Evolutionary conservation across 164 flowering plant species (phyloP).

Genomic region (Piper betle): DNA sequence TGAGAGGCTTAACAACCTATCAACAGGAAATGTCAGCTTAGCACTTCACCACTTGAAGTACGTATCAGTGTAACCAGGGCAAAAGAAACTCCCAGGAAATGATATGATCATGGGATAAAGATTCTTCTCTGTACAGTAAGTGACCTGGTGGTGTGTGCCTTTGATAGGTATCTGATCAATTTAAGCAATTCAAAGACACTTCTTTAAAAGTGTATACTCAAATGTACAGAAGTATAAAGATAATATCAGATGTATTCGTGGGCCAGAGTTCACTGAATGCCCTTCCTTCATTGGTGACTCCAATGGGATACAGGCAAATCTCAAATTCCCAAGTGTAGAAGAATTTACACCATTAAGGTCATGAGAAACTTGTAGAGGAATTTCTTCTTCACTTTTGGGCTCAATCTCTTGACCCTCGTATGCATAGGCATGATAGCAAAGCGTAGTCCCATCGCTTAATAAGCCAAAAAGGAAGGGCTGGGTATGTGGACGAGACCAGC

Average conservation of each 20-base stretch:
- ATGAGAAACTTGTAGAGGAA: constrained; percentile 28
- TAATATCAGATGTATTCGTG: constrained; percentile 20
- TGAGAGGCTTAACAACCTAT: constrained; percentile 78
- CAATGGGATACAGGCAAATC: constrained; percentile 62
- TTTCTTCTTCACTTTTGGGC: constrained; percentile 43
- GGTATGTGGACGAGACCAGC: constrained; percentile 73
- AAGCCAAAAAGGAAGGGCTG: constrained; percentile 82
- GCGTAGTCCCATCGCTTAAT: constrained; percentile 79
- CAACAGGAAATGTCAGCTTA: constrained; percentile 2
- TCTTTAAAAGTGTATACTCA: neutral
- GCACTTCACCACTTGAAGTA: neutral
- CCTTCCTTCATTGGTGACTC: constrained; percentile 71
- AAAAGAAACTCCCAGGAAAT: constrained; percentile 56
- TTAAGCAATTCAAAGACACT: neutral
- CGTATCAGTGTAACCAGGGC: neutral
- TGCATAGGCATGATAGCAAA: constrained; percentile 87
- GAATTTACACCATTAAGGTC: constrained; percentile 29
- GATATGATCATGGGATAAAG: constrained; percentile 88
- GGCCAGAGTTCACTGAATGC: constrained; percentile 28
- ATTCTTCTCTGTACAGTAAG: constrained; percentile 88
- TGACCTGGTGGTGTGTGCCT: constrained; percentile 97
- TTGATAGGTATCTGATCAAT: constrained; percentile 66
- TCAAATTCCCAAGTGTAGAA: constrained; percentile 79
- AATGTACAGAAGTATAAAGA: constrained; percentile 1
- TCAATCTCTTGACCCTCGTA: constrained; percentile 65